Base-by-base conservation (phyloP, 805 yeast species). In the Candida methanosorbosa region DNA sequence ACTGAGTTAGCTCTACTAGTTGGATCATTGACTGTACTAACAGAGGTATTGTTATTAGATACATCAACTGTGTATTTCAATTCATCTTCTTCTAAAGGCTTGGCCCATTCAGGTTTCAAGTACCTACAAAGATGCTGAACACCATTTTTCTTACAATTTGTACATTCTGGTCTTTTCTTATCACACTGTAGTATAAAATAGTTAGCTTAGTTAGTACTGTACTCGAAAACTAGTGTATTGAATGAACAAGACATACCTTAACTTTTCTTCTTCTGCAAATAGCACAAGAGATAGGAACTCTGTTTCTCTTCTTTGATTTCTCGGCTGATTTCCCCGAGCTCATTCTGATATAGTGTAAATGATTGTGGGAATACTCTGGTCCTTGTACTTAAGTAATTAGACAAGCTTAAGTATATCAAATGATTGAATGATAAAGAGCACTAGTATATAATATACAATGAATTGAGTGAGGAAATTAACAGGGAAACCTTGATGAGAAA, bases 81-180 rank as follows among this genome's bases (percentile, higher is more conserved):
- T 31, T 56, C 62, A 7, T 49, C 50, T n/a, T 54, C 60, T 16
- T 47, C 48, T 45, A 53, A 38, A 4, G 69, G 69, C 37, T 64
- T 66, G 1, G 79, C 78, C 80, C 80, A 73, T n/a, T 65, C 59
- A 28, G 77, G 80, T 40, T 71, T 78, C 43, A 73, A 59, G 42
- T 72, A 73, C 34, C 70, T 72, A 38, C 80, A 73, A 15, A 73
- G 52, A 46, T 73, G 78, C 7, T 69, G 69, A 13, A 73, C 78
- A 3, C 78, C 78, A 13, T 75, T 72, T 45, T 70, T 69, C 24
- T 65, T 62, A 57, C 80, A 73, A 37, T 70, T 72, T 8, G 70
- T 60, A 50, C 80, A 73, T 33, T 70, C 72, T 1, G 80, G 80
- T 42, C 72, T 64, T 30, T 63, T 61, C 45, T 60, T 60, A 33